Percentiles rank a stretch among this genome's conserved stretches.
Evolutionary conservation across 768 basidiomycete genomes (phyloP).

Genomic region (Pleurotus platypus): DNA sequence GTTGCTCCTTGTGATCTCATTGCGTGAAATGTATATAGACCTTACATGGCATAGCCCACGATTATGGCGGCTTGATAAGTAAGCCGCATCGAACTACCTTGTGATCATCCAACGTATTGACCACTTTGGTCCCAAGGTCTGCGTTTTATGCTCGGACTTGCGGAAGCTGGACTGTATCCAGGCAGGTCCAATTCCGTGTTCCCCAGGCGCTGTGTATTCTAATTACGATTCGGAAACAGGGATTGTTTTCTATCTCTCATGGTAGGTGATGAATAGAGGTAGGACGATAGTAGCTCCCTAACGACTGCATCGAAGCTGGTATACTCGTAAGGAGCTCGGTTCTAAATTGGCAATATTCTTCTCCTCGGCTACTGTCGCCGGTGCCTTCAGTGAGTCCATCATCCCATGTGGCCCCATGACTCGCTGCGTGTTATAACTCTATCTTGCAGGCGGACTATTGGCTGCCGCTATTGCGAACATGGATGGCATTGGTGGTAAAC

Average conservation of each 20-base stretch:
- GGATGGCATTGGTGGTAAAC: conserved; percentile 61
- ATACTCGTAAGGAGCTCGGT: conserved; percentile 73
- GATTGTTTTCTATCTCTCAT: conserved; percentile 61
- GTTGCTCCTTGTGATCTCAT: no score
- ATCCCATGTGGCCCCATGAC: neutral
- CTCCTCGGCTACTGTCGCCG: conserved; percentile 74
- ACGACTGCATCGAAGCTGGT: conserved; percentile 56
- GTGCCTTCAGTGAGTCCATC: conserved; percentile 57
- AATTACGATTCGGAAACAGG: conserved; percentile 17
- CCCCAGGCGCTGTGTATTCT: no score
- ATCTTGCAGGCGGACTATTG: conserved; percentile 51
- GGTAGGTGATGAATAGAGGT: conserved; percentile 27
- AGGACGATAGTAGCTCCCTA: neutral
- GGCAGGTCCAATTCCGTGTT: neutral
- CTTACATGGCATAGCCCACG: conserved; percentile 56
- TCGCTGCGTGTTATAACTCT: neutral
- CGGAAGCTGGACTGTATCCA: conserved; percentile 58
- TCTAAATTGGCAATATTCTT: conserved; percentile 74
- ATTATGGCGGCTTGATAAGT: conserved; percentile 64
- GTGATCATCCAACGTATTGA: neutral
- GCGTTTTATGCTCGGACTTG: conserved; percentile 59
- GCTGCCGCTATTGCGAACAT: conserved; percentile 68
- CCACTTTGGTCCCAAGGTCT: conserved; percentile 33
- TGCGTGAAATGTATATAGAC: conserved; percentile 32
- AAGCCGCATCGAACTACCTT: conserved; percentile 16